Conservation (phyloP, 2,329 filamentous ascomycete genomes). For the Anisogramma anomala region DNA sequence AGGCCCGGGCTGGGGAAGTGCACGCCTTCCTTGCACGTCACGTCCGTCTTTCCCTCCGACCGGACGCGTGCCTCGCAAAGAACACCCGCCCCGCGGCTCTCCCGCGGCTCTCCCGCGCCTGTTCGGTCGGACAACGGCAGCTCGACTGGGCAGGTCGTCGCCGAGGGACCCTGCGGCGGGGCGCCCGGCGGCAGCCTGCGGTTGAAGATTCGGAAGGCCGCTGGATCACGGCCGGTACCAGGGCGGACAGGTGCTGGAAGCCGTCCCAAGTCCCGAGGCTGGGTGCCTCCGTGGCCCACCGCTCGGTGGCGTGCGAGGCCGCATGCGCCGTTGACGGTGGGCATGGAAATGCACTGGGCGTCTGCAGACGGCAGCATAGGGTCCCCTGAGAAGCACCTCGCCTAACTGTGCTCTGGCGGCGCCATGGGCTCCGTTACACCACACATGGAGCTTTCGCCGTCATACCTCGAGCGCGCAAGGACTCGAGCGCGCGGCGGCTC, state of each 20-base stretch:
- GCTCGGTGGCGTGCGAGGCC: not conserved
- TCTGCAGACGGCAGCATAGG: constrained; percentile 9
- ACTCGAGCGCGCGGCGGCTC: too few relatives aligned
- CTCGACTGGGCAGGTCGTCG: too few relatives aligned
- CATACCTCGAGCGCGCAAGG: not conserved
- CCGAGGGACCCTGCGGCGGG: too few relatives aligned
- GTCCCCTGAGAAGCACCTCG: constrained; percentile 12
- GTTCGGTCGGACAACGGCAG: constrained; percentile 1
- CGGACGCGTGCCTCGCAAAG: not conserved
- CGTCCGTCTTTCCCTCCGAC: too few relatives aligned
- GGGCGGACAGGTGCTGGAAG: constrained; percentile 2
- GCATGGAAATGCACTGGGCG: not conserved
- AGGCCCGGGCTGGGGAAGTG: too few relatives aligned
- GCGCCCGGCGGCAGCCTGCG: too few relatives aligned
- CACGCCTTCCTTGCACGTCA: too few relatives aligned
- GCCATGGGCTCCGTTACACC: constrained; percentile 5
- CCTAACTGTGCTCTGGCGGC: constrained; percentile 9
- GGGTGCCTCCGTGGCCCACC: not conserved
- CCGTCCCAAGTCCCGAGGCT: not conserved
- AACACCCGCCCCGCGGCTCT: too few relatives aligned
- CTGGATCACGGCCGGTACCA: constrained; percentile 2
- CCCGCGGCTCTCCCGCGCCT: not conserved
- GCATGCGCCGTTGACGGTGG: too few relatives aligned
- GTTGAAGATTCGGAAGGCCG: not conserved
- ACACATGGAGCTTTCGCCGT: not conserved